Conservation (phyloP, 352 stramenopile genomes). For the Blastocystis sp. region DNA sequence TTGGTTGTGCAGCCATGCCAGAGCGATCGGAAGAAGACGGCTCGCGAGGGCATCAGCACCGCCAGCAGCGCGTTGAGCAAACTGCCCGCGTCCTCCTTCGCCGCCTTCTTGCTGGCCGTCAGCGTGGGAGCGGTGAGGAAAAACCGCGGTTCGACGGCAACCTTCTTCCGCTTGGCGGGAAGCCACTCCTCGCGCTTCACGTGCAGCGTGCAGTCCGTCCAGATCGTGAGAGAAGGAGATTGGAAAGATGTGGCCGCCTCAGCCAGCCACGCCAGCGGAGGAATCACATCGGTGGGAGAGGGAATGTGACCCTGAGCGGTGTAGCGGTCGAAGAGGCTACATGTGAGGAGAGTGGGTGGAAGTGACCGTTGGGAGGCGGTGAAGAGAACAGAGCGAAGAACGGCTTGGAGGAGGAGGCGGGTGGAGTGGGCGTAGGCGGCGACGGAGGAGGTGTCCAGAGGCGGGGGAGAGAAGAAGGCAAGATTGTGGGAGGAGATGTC, state of each 20-base stretch:
- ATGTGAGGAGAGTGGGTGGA: neutral
- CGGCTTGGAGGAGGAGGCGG: neutral
- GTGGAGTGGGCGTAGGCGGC: neutral
- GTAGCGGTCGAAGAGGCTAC: constrained; percentile 14
- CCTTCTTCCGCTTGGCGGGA: neutral
- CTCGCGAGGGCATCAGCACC: neutral
- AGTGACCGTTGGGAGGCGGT: neutral
- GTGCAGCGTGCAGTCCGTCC: neutral
- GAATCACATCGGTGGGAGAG: neutral
- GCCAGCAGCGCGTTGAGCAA: constrained; percentile 10
- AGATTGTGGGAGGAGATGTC: neutral
- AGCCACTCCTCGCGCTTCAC: neutral
- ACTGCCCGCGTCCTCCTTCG: neutral
- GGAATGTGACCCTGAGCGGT: neutral
- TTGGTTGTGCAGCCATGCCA: constrained; percentile 44
- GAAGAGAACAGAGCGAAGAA: constrained; percentile 15
- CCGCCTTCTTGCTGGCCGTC: neutral
- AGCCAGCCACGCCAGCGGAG: neutral
- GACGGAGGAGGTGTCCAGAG: neutral
- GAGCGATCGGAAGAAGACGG: constrained; percentile 6
- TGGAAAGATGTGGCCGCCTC: no score
- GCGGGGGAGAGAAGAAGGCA: neutral
- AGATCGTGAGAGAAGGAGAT: neutral
- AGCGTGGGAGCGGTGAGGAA: constrained; percentile 19
- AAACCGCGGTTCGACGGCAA: neutral